Evolutionary conservation across 331 rosid species (phyloP), one percentile per base, ranked within the genome.

Genomic region (Telfairia occidentalis): DNA sequence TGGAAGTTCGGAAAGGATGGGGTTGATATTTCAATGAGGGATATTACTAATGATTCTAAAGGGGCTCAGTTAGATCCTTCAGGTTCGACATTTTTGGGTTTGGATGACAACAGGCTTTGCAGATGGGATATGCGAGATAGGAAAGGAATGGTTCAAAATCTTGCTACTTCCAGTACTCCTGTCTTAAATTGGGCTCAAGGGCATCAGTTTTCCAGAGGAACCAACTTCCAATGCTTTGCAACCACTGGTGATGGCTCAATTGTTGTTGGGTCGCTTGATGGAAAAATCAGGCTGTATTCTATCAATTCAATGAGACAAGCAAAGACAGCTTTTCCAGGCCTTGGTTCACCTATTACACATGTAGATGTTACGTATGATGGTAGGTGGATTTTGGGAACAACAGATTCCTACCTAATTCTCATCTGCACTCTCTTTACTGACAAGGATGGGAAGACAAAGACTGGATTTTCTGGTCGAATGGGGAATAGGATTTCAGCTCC

Each of bases 51-150:
- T 88, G 99, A 95, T 58, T 83, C 85, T 73, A 95, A 95, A 76
- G 94, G 99, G 21, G 86, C 99, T 19, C 99, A 95, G 69, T 79
- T 95, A 84, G 99, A 95, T 78, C 99, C 99, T 54, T 81, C 97
- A 0, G 99, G 97, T 5, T 92, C 97, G 0, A 95, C 99, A 54
- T 95, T 95, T 61, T 82, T 95, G 67, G 99, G 99, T 30, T 81
- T 92, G 86, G 99, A 95, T 82, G 97, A 95, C 82, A 95, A 89
- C 77, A 83, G 99, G 85, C 97, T 95, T 69, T 95, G 99, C 78
- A 79, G 97, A 80, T 95, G 99, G 99, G 99, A 95, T 83, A 95
- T 95, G 99, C 91, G 99, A 45, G 99, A 95, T 59, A 87, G 89
- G 61, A 81, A 87, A 71, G 99, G 99, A 70, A 78, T 95, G 77